Conservation (phyloP, 2,329 filamentous ascomycete species). For the Fusarium sp. region DNA sequence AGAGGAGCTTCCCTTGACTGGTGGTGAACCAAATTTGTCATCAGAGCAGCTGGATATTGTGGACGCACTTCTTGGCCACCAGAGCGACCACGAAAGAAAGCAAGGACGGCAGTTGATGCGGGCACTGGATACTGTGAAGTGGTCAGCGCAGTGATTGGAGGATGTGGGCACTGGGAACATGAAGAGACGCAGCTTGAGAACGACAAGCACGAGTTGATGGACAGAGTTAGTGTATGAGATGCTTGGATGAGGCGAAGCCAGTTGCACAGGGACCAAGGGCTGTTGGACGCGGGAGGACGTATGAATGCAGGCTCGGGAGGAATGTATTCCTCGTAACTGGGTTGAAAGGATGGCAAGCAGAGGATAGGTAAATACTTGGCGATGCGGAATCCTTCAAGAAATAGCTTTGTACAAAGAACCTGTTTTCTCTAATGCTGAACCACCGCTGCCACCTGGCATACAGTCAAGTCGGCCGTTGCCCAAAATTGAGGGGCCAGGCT, state of each 20-base stretch:
- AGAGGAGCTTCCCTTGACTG: slow-evolving; percentile 1
- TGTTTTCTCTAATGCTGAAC: neutral
- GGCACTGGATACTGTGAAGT: slow-evolving; percentile 17
- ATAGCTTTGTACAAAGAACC: neutral
- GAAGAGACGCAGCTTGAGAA: neutral
- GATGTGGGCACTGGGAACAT: neutral
- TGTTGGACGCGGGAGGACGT: neutral
- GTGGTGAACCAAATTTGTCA: slow-evolving; percentile 26
- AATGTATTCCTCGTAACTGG: neutral
- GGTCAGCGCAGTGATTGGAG: neutral
- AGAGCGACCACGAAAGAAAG: slow-evolving; percentile 26
- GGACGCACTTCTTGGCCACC: slow-evolving; percentile 36
- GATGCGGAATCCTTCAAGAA: no score
- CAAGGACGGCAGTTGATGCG: slow-evolving; percentile 16
- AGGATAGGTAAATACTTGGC: neutral
- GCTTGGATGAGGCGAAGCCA: neutral
- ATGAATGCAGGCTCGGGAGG: neutral
- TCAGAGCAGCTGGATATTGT: slow-evolving; percentile 39
- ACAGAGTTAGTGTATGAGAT: neutral
- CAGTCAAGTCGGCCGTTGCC: neutral
- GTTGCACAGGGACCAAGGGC: neutral
- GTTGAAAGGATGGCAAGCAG: neutral
- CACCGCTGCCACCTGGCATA: slow-evolving; percentile 5
- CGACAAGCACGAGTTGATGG: neutral
- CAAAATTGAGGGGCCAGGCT: neutral